phyloP scores from a whole-genome alignment of 2,329 filamentous ascomycete genomes.

The Botrytis galanthina region DNA sequence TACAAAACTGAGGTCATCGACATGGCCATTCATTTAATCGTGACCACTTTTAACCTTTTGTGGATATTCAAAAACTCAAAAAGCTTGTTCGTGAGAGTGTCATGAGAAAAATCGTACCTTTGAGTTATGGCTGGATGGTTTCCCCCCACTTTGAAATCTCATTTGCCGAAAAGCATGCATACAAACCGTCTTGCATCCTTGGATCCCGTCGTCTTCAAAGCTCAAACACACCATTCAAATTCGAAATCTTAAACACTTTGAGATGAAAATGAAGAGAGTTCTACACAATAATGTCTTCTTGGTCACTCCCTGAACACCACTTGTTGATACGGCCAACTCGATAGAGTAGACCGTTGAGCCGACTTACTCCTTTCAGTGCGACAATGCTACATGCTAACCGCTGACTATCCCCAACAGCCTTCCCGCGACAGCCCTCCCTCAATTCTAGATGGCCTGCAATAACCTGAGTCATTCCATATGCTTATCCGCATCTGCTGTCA shows the following conservation, averaged over 20 bases:
- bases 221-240: neutral
- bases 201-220: conserved; percentile 11
- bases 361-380: neutral
- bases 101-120: conserved; percentile 1
- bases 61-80: neutral
- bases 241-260: neutral
- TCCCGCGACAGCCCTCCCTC: conserved; percentile 5
- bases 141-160: conserved; percentile 11
- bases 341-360: conserved; percentile 7
- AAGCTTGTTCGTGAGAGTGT: conserved; percentile 11
- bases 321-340: neutral
- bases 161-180: conserved; percentile 18
- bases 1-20: neutral
- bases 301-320: neutral
- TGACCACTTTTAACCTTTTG: conserved; percentile 1
- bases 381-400: conserved; percentile 1
- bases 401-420: conserved; percentile 10
- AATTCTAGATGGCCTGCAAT: conserved; percentile 12
- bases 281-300: neutral
- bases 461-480: conserved; percentile 20
- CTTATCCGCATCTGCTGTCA: conserved; percentile 19
- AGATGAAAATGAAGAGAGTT: neutral
- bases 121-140: neutral
- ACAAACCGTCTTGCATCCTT: conserved; percentile 11
- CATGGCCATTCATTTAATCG: neutral